Evolutionary conservation across 1,284 basidiomycete species (phyloP).

Genomic region (Trichosporon inkin): DNA sequence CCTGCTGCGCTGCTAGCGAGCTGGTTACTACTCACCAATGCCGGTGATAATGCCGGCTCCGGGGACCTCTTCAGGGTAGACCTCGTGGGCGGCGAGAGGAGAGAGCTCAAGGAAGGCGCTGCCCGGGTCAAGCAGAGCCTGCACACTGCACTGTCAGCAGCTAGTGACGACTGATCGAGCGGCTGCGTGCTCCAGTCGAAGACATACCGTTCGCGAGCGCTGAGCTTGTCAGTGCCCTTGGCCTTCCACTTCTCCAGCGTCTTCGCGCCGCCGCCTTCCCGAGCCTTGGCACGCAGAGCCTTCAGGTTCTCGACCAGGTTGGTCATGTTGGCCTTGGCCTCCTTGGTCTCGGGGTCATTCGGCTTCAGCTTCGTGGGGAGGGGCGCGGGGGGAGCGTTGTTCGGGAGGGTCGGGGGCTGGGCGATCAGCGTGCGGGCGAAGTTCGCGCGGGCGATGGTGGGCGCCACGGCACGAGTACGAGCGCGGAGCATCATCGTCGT

Average conservation of each 20-base stretch:
- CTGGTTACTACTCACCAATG: constrained; percentile 56
- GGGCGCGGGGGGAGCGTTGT: constrained; percentile 32
- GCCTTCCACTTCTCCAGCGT: constrained; percentile 65
- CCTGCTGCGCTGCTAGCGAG: too few species aligned
- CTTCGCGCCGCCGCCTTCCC: constrained; percentile 55
- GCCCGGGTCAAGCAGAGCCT: constrained; percentile 71
- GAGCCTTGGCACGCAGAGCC: constrained; percentile 53
- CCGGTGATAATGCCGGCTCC: constrained; percentile 89
- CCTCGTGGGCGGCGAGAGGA: constrained; percentile 76
- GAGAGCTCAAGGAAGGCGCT: constrained; percentile 89
- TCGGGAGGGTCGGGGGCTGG: constrained; percentile 30
- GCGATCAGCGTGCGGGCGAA: constrained; percentile 38
- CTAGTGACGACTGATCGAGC: neutral
- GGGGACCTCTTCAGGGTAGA: constrained; percentile 78
- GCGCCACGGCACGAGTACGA: constrained; percentile 6
- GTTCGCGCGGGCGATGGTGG: constrained; percentile 1
- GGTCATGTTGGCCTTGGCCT: constrained; percentile 33
- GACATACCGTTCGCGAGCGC: constrained; percentile 76
- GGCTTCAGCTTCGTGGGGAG: constrained; percentile 31
- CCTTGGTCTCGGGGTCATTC: constrained; percentile 28
- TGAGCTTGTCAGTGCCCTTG: constrained; percentile 71
- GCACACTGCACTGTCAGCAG: constrained; percentile 52
- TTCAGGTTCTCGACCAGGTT: constrained; percentile 25
- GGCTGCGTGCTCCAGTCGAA: neutral
- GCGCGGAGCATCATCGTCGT: constrained; percentile 8